Conservation (phyloP, 129 eudicot species). For the Arctium lappa region DNA sequence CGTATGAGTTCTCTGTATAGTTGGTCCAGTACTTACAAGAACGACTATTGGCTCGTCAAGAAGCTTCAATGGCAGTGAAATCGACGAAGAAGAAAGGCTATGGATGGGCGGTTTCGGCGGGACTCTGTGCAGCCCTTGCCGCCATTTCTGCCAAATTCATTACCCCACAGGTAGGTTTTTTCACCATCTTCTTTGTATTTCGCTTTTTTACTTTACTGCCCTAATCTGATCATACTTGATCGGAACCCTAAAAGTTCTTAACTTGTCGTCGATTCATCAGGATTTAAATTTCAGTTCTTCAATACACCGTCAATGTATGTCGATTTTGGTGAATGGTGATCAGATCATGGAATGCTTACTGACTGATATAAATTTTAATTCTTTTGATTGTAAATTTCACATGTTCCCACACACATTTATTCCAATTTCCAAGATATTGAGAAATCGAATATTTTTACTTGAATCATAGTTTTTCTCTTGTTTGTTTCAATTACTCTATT, state of each 20-base stretch:
- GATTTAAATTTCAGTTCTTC: neutral
- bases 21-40: neutral
- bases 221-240: conserved; percentile 1
- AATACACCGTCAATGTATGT: neutral
- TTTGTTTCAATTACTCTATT: neutral
- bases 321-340: neutral
- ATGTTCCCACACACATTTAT: neutral
- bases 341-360: neutral
- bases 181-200: neutral
- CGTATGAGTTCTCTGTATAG: too few species aligned
- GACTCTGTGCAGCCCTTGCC: conserved; percentile 80
- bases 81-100: conserved; percentile 61
- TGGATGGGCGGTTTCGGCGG: conserved; percentile 83
- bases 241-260: conserved; percentile 13
- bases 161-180: conserved; percentile 44
- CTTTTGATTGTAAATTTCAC: neutral
- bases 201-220: neutral
- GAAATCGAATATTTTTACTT: neutral
- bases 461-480: neutral
- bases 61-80: conserved; percentile 24
- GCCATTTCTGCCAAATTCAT: conserved; percentile 89
- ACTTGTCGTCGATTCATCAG: neutral
- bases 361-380: neutral
- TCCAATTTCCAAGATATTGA: neutral
- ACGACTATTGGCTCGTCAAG: neutral